Evolutionary conservation across 257 asterid species (phyloP).

Genomic region (Mentha longifolia): DNA sequence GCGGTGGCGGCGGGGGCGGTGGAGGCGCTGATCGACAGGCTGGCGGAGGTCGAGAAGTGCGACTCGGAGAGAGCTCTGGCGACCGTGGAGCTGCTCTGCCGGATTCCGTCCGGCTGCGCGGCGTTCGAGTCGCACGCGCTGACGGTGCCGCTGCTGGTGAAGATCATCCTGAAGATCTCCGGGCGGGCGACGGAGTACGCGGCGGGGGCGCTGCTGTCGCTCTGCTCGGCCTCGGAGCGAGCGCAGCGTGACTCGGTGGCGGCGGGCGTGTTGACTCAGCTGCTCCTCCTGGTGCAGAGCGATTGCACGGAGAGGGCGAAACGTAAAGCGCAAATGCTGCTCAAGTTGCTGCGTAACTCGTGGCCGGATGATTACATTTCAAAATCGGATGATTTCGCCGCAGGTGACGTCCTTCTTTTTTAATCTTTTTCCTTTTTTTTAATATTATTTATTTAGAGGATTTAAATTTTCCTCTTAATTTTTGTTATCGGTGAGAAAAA

Average conservation of each 20-base stretch:
- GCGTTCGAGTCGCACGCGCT: slow-evolving; percentile 82
- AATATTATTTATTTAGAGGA: background rate
- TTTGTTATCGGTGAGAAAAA: background rate
- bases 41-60: slow-evolving; percentile 78
- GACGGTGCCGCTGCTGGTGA: slow-evolving; percentile 84
- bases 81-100: slow-evolving; percentile 89
- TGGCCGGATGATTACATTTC: slow-evolving; percentile 72
- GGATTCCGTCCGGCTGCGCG: slow-evolving; percentile 76
- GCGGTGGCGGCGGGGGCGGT: slow-evolving; percentile 89
- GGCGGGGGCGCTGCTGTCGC: slow-evolving; percentile 83
- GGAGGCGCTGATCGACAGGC: slow-evolving; percentile 62
- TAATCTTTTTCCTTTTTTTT: slow-evolving; percentile 18
- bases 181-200: slow-evolving; percentile 97
- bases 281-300: slow-evolving; percentile 87
- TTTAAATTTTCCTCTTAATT: background rate
- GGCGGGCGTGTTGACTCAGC: slow-evolving; percentile 83
- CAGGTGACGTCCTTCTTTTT: slow-evolving; percentile 75
- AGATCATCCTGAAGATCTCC: slow-evolving; percentile 67
- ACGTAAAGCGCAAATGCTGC: slow-evolving; percentile 89
- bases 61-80: slow-evolving; percentile 97
- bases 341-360: slow-evolving; percentile 76
- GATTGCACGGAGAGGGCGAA: slow-evolving; percentile 97
- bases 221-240: slow-evolving; percentile 76
- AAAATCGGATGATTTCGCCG: slow-evolving; percentile 64
- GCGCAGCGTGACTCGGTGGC: slow-evolving; percentile 71